phyloP scores from a whole-genome alignment of 345 rosid genomes.

The Hevea brasiliensis region DNA sequence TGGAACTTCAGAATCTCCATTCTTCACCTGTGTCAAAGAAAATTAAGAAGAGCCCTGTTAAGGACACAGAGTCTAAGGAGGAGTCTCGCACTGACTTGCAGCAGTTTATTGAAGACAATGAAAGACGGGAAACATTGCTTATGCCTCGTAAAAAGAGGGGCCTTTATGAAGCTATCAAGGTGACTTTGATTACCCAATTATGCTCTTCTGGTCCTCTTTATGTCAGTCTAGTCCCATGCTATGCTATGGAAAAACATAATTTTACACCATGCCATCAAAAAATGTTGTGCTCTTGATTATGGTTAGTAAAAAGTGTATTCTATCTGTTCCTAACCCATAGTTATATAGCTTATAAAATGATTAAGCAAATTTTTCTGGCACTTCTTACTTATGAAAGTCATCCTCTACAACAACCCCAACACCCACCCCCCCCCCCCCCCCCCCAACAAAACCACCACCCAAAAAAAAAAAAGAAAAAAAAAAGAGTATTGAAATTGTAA shows the following conservation, averaged over 20 bases:
- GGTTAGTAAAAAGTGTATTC: neutral
- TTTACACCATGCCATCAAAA: neutral
- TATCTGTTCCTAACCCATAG: neutral
- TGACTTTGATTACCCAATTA: constrained; percentile 23
- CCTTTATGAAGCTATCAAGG: constrained; percentile 68
- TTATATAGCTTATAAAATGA: neutral
- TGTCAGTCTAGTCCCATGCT: neutral
- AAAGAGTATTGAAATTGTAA: neutral
- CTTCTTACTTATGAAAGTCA: no score
- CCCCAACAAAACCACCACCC: no score
- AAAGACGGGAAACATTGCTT: constrained; percentile 32
- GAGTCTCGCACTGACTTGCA: constrained; percentile 36
- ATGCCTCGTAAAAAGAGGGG: constrained; percentile 74
- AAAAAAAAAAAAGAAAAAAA: no score
- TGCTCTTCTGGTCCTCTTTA: neutral
- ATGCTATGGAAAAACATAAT: neutral
- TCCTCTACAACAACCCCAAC: no score
- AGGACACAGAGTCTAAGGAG: constrained; percentile 34
- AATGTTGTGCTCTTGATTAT: neutral
- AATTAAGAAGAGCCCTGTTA: constrained; percentile 22
- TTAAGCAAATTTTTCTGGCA: no score
- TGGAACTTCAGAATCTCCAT: constrained; percentile 51
- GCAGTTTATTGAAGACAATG: constrained; percentile 47
- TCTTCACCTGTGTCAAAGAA: constrained; percentile 26
- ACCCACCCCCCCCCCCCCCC: no score